A percentile compares a stretch with the other conserved stretches of the same genome.
These are phyloP conservation scores for Suillus subalutaceus DNA, from an alignment of 768 basidiomycete species.

Conservation along the genomic window DNA sequence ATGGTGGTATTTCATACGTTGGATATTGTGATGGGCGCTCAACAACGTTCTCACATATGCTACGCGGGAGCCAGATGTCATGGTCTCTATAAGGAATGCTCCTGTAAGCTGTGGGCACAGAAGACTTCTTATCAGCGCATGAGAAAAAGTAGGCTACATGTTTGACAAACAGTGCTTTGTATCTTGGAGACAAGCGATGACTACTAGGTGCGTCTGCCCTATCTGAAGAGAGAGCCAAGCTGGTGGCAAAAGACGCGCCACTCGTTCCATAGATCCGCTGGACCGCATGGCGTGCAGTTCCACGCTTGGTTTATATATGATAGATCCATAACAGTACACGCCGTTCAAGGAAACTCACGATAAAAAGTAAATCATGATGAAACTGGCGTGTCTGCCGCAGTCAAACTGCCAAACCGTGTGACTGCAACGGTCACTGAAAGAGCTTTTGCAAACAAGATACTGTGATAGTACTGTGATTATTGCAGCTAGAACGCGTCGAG, in stretches of 20 bases:
- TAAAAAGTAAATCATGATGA: neutral
- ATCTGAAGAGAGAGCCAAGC: neutral
- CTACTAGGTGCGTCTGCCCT: neutral
- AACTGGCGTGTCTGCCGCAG: neutral
- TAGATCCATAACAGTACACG: neutral
- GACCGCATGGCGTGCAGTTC: constrained; percentile 7
- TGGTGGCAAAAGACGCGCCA: neutral
- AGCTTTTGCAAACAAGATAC: neutral
- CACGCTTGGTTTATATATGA: neutral
- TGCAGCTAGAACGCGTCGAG: neutral
- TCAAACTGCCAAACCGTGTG: neutral
- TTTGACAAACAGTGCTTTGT: constrained; percentile 13
- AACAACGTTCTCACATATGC: constrained; percentile 30
- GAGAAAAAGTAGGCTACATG: constrained; percentile 1
- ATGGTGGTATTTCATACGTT: constrained; percentile 16
- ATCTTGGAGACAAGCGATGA: constrained; percentile 7
- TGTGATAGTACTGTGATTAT: neutral
- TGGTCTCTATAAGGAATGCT: constrained; percentile 28
- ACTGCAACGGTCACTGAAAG: neutral
- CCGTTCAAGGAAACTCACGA: neutral
- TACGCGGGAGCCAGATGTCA: constrained; percentile 31
- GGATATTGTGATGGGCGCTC: constrained; percentile 29
- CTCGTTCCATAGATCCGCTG: constrained; percentile 3
- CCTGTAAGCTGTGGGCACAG: constrained; percentile 20
- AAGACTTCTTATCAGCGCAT: neutral